Conservation (phyloP, 805 yeast genomes). For the Komagataella mondaviorum region DNA sequence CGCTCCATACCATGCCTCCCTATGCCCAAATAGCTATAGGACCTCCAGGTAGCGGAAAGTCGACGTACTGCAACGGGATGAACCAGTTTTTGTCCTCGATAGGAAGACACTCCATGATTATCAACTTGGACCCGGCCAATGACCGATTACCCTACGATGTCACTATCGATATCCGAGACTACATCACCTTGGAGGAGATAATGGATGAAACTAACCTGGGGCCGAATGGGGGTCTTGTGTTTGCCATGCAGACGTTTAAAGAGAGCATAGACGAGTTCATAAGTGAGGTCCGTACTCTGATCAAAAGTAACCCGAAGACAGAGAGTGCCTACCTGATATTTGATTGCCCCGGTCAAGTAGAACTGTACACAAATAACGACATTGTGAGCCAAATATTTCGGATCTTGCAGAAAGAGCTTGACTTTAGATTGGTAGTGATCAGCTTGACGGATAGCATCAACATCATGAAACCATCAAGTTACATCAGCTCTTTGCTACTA, state of each 20-base stretch:
- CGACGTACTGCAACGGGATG: conserved; percentile 90
- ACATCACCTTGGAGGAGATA: conserved; percentile 41
- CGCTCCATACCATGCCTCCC: conserved; percentile 24
- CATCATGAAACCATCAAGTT: conserved; percentile 78
- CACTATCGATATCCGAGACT: conserved; percentile 42
- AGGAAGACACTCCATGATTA: conserved; percentile 75
- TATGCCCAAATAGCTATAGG: conserved; percentile 93
- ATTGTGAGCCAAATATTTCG: conserved; percentile 60
- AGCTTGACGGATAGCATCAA: conserved; percentile 76
- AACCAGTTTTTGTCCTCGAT: conserved; percentile 86
- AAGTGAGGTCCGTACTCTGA: conserved; percentile 39
- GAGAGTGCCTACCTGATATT: conserved; percentile 47
- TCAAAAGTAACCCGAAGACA: conserved; percentile 28
- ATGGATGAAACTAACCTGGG: conserved; percentile 43
- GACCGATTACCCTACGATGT: conserved; percentile 40
- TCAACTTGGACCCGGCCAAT: conserved; percentile 82
- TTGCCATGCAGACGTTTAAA: conserved; percentile 63
- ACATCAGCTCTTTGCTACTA: conserved; percentile 66
- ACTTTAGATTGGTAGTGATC: conserved; percentile 71
- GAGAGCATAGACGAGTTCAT: conserved; percentile 45
- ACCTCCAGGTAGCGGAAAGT: conserved; percentile 96
- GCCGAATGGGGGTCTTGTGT: conserved; percentile 81
- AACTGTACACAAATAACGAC: conserved; percentile 80
- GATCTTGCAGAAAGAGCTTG: conserved; percentile 45
- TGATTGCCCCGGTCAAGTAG: conserved; percentile 96